Percentiles rank a stretch among this genome's conserved stretches.
Conservation (phyloP, 257 asterid species). For the Petunia secreta region DNA sequence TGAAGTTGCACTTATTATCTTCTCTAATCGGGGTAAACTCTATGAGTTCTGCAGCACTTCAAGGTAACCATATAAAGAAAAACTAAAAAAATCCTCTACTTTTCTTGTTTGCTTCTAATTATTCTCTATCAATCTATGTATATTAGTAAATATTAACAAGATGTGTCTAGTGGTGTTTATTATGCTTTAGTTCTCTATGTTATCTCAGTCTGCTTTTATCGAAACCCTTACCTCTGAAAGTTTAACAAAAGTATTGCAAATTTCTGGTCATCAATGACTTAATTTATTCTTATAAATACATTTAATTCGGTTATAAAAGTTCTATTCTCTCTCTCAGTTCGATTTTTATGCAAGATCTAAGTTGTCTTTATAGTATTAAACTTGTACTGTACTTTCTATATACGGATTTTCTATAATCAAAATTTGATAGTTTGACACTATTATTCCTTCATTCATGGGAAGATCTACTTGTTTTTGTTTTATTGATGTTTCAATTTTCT, state of each 20-base stretch:
- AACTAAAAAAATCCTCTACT: background rate
- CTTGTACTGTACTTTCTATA: constrained; percentile 3
- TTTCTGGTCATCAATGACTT: background rate
- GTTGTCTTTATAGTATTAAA: background rate
- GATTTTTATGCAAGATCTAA: constrained; percentile 24
- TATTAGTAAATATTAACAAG: background rate
- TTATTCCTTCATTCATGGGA: background rate
- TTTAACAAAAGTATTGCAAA: background rate
- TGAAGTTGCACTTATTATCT: constrained; percentile 45
- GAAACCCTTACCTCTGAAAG: background rate
- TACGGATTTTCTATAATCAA: background rate
- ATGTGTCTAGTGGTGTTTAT: background rate
- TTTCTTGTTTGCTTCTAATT: background rate
- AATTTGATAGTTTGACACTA: too few species aligned
- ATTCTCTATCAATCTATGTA: background rate
- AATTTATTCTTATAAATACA: background rate
- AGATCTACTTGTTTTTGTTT: background rate
- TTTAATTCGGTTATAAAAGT: background rate
- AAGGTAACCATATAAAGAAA: constrained; percentile 25
- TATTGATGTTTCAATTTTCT: background rate
- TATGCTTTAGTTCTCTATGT: background rate
- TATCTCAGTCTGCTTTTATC: background rate
- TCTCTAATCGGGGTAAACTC: constrained; percentile 45
- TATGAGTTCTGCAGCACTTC: constrained; percentile 47
- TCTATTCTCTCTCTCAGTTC: background rate